Conservation (phyloP, 2,329 filamentous ascomycete species). For the Exophiala oligosperma region DNA sequence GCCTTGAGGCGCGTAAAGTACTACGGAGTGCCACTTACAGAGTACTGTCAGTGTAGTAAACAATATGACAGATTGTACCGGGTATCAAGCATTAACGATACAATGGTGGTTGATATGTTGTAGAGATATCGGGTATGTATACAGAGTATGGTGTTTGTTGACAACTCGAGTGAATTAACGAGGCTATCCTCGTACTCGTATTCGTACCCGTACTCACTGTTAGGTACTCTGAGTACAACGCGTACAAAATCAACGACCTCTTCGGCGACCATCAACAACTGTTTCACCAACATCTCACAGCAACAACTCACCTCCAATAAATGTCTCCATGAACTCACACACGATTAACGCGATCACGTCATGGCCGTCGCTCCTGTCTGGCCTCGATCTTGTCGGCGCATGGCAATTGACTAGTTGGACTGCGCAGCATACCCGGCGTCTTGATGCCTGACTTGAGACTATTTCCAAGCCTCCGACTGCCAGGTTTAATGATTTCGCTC, state of each 20-base stretch:
- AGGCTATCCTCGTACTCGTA: too few species aligned
- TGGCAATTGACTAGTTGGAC: background rate
- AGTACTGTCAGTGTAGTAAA: too few species aligned
- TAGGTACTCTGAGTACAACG: background rate
- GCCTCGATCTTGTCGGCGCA: background rate
- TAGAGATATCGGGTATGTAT: too few species aligned
- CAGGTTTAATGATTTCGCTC: background rate
- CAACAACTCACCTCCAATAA: slow-evolving; percentile 11
- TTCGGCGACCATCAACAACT: slow-evolving; percentile 12
- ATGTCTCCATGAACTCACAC: background rate
- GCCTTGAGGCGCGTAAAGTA: background rate
- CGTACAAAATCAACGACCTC: slow-evolving; percentile 4
- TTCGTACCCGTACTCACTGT: too few species aligned
- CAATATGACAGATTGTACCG: too few species aligned
- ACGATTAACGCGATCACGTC: slow-evolving; percentile 12
- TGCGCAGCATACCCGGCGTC: too few species aligned
- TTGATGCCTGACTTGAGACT: too few species aligned
- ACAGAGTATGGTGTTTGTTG: background rate
- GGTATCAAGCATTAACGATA: too few species aligned
- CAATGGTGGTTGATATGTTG: too few species aligned
- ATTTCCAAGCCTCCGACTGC: background rate
- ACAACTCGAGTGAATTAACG: background rate
- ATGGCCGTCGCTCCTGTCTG: background rate
- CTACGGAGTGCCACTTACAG: too few species aligned
- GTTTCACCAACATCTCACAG: slow-evolving; percentile 9